Evolutionary conservation across 768 basidiomycete genomes (phyloP).

Genomic region (Glaciozyma antarctica): DNA sequence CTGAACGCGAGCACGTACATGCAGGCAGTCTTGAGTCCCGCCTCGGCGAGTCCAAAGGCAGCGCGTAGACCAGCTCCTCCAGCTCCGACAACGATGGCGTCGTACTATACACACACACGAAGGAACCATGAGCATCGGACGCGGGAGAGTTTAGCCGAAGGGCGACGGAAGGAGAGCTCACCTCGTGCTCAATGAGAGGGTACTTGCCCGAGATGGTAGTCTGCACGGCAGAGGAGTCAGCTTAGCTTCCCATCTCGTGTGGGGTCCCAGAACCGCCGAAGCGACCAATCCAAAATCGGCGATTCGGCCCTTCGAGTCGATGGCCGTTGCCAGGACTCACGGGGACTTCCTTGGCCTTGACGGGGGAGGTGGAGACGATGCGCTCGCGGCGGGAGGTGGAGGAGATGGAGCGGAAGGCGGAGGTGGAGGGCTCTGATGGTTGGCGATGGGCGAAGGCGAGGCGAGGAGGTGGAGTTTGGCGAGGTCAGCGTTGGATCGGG

Average conservation of each 20-base stretch:
- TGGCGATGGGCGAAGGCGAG: not conserved
- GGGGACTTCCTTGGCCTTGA: conserved; percentile 30
- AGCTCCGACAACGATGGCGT: conserved; percentile 95
- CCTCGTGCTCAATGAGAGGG: conserved; percentile 91
- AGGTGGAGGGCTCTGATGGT: not conserved
- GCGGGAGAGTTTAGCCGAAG: not conserved
- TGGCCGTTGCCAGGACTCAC: conserved; percentile 1
- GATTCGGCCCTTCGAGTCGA: not conserved
- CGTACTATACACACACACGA: conserved; percentile 48
- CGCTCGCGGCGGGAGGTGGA: conserved; percentile 13
- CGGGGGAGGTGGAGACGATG: conserved; percentile 25
- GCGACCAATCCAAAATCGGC: not conserved
- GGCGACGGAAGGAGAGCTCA: conserved; percentile 7
- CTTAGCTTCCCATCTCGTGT: not conserved
- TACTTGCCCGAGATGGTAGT: conserved; percentile 56
- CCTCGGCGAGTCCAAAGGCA: conserved; percentile 95
- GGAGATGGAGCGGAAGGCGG: conserved; percentile 17
- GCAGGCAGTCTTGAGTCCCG: conserved; percentile 62
- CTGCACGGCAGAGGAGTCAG: not conserved
- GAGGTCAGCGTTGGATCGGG: no score
- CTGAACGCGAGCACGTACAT: not conserved
- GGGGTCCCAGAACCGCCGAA: not conserved
- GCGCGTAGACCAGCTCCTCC: conserved; percentile 97
- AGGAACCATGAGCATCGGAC: not conserved
- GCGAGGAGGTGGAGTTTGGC: not conserved